Base-by-base conservation (phyloP, 305 asterid genomes). In the Fraxinus sp. region DNA sequence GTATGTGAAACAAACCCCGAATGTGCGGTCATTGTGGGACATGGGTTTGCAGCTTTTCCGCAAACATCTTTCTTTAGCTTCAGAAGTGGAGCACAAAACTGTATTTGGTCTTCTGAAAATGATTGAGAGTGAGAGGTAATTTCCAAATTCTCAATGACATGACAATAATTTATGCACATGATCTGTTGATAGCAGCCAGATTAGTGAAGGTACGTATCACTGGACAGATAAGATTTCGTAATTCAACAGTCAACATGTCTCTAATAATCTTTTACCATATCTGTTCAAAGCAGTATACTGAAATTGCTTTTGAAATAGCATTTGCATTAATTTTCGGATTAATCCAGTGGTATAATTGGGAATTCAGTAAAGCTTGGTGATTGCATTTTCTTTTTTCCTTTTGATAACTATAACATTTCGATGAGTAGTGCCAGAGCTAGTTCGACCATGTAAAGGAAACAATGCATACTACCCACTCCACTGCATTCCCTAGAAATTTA, bases 11-110 rank as follows among this genome's bases (percentile, higher is more conserved):
- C 98, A 93, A 88, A 90, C 97, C 46, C 90, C 97, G 18, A 91
- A 88, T 85, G 98, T 93, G 43, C 90, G 92, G 52, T 97, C 99
- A 74, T 82, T 97, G 80, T 97, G 99, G 99, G 99, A 97, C 90
- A 97, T 93, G 98, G 99, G 99, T 62, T 90, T 97, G 93, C 98
- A 92, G 86, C 98, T 96, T 87, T 96, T 93, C 84, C 92, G 96
- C 84, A 97, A 97, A 80, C 98, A 95, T 90, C 97, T 97, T 79
- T 89, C 94, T 83, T 90, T 93, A 80, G 97, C 97, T 81, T 86
- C 95, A 55, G 98, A 97, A 90, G 98, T 95, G 84, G 96, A 97
- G 85, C 95, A 88, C 89, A 96, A 96, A 88, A 95, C 94, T 43
- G 96, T 96, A 2, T 96, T 95, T 80, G 99, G 98, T 74, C 96